Evolutionary conservation across 2,329 filamentous ascomycete genomes (phyloP), one percentile per base, ranked within the genome.

Genomic region (Paramyrothecium roridum): DNA sequence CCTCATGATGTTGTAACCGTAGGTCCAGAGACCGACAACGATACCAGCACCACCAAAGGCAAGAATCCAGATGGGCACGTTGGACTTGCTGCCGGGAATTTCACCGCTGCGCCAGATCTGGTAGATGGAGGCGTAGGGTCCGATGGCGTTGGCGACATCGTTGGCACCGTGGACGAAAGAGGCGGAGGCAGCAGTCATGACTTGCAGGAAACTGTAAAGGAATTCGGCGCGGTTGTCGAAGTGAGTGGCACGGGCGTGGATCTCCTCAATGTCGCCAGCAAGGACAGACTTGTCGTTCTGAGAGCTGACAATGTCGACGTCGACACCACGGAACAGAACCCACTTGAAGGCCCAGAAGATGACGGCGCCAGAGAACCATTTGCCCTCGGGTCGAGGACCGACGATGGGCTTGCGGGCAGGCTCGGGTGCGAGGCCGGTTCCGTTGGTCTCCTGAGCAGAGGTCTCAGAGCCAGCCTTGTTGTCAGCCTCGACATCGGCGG

Each of bases 91-190:
- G 1, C 65, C 64, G 1, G 72, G 67, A 1, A 84, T 66, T 0
- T 63, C 65, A 2, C 80, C 82, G 0, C 73, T 76, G 33, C 72
- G 63, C 81, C 83, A 89, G 58, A 86, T 80, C 57, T 81, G 73
- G 70, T 78, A 88, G 63, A 88, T 83, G 52, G 83, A 80, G 2
- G 85, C 82, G 64, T 82, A 86, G 1, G 85, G 85, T 0, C 84
- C 84, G 54, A 86, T 79, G 26, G 84, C 83, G 65, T 80, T 88
- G 62, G 81, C 76, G 20, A 88, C 81, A 57, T 88, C 86, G 67
- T 88, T 89, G 61, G 84, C 83, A 22, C 86, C 86, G 71, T 89
- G 85, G 2, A 81, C 81, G 58, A 88, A 87, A 3, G 83, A 86
- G 16, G 84, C 81, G 33, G 84, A 83, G 60, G 80, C 80, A 11